Base-by-base conservation (phyloP, 805 yeast genomes). In the Kazachstania taianensis region DNA sequence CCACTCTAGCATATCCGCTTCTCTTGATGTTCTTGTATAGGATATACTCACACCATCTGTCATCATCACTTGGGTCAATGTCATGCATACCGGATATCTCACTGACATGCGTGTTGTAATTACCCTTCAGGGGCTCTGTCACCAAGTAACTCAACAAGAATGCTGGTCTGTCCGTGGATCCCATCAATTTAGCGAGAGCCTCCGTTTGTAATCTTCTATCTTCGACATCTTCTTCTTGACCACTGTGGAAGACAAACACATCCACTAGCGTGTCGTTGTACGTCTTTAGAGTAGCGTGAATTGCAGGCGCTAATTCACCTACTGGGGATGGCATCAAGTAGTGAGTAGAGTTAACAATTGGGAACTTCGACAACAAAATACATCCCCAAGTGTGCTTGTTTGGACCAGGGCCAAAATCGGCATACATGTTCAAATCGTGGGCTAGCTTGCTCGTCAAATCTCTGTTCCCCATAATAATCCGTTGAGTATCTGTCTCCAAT, bases 311-410 rank as follows among this genome's bases (percentile, higher is more conserved):
- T 36, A 92, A 68, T 65, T 92, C 98, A 13, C 98, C 98, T 22
- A 83, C 96, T 2, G 98, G 98, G 5, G 95, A 83, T 4, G 98
- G 98, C 38, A 89, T 64, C 47, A 92, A 67, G 55, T 87, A 94
- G 57, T 92, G 98, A 1, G 86, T 76, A 3, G 96, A 85, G 52
- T 80, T 74, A 38, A 92, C 48, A 42, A 92, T 92, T 20, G 98
- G 98, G 71, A 89, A 92, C 55, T 87, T 85, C 15, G 96, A 87
- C 45, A 92, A 66, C 42, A 92, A 67, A 2, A 92, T 92, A 33
- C 87, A 81, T 28, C 98, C 98, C 98, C 98, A 92, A 0, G 98
- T 92, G 63, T 92, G 97, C 59, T 87, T 81, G 57, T 86, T 84
- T 36, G 97, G 96, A 10, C 96, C 96, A 6, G 98, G 98, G 6